Conservation (phyloP, 768 basidiomycete species). For the Mycena epipterygia region DNA sequence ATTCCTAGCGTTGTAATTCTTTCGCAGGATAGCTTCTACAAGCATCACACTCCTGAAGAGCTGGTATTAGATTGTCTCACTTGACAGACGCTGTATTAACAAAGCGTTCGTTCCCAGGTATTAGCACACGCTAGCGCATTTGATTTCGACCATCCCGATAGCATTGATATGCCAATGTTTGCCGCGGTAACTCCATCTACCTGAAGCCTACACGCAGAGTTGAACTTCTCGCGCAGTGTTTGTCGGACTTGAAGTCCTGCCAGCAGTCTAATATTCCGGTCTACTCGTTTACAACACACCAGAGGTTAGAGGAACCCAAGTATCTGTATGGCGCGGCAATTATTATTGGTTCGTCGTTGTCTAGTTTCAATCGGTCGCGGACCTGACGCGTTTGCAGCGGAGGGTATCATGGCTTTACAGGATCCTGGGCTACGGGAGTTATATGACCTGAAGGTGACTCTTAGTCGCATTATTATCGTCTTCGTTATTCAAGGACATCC, state of each 20-base stretch:
- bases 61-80: no score
- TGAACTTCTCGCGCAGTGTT: slow-evolving; percentile 65
- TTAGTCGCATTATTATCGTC: not conserved
- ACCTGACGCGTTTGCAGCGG: slow-evolving; percentile 50
- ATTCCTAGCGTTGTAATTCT: slow-evolving; percentile 92
- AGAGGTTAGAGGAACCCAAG: slow-evolving; percentile 81
- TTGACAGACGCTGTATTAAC: no score
- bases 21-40: slow-evolving; percentile 96
- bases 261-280: slow-evolving; percentile 91
- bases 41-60: slow-evolving; percentile 82
- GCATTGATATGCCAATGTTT: slow-evolving; percentile 92
- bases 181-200: slow-evolving; percentile 63
- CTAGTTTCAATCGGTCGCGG: not conserved
- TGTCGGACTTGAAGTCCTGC: slow-evolving; percentile 88
- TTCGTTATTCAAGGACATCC: not conserved
- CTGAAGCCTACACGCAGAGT: not conserved
- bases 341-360: slow-evolving; percentile 67
- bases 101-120: no score
- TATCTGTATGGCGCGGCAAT: slow-evolving; percentile 95
- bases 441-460: slow-evolving; percentile 97
- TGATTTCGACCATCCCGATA: slow-evolving; percentile 94
- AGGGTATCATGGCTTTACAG: slow-evolving; percentile 93
- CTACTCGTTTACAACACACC: slow-evolving; percentile 94
- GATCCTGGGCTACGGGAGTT: slow-evolving; percentile 83
- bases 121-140: slow-evolving; percentile 86